These are phyloP conservation scores for Talaromyces piceae DNA, from an alignment of 2,329 filamentous ascomycete genomes.

Conservation along the genomic window DNA sequence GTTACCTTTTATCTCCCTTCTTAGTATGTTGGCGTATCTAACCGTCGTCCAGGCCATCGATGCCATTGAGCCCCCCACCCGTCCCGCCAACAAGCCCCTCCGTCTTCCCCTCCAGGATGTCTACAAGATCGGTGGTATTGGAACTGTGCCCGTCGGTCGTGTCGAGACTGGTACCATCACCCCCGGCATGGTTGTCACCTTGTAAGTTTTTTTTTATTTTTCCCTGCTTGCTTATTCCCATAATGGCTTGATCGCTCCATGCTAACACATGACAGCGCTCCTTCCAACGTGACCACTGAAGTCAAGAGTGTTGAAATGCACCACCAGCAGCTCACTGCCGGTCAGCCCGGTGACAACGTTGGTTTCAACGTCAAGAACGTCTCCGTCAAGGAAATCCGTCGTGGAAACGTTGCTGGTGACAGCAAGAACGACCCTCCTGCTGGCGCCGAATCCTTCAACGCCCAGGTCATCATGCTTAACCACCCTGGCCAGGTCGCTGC, in stretches of 20 bases:
- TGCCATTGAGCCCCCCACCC: conserved; percentile 82
- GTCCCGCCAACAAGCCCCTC: conserved; percentile 96
- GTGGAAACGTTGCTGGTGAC: conserved; percentile 99
- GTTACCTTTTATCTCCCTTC: neutral
- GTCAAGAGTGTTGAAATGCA: conserved; percentile 99
- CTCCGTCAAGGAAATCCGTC: conserved; percentile 99
- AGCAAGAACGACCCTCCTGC: conserved; percentile 98
- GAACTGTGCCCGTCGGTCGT: conserved; percentile 99
- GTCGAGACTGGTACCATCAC: conserved; percentile 98
- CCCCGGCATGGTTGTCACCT: conserved; percentile 80
- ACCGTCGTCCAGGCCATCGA: conserved; percentile 65
- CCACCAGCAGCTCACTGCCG: conserved; percentile 96
- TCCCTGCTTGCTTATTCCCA: no score
- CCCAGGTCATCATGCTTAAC: conserved; percentile 99
- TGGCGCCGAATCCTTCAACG: conserved; percentile 90
- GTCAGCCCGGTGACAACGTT: conserved; percentile 98
- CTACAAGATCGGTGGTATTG: conserved; percentile 99
- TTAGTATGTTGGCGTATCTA: neutral
- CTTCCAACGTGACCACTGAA: conserved; percentile 99
- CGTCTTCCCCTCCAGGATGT: conserved; percentile 99
- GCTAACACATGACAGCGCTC: conserved; percentile 47
- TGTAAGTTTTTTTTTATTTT: conserved; percentile 40
- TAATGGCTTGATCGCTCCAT: no score
- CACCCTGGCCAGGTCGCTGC: conserved; percentile 99
- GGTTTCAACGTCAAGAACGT: conserved; percentile 99